Base-by-base conservation (phyloP, 805 yeast species). In the Starmerella floris region DNA sequence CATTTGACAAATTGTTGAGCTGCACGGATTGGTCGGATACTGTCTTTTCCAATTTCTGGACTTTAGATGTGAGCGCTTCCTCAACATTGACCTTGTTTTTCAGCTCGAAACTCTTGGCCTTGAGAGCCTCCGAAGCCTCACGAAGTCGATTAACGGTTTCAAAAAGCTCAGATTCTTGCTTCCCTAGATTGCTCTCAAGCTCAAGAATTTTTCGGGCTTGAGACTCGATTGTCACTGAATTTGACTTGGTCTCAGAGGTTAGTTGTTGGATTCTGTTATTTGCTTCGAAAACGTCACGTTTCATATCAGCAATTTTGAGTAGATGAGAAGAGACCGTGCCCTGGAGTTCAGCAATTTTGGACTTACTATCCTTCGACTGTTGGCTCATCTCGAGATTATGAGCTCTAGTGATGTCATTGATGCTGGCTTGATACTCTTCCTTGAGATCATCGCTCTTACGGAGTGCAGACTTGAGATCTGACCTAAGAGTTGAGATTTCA, bases 11-110 rank as follows among this genome's bases (percentile, higher is more conserved):
- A 6, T 32, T 35, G 6, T 23, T 17, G 3, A 42, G 36, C 16
- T 25, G 23, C 9, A 37, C 22, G 3, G 45, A 26, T 26, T 37
- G 41, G 21, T 38, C 25, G n/a, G 41, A 13, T 5, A 28, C 23
- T 3, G 39, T 23, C 15, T 38, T 30, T 19, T 27, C 35, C 4
- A 33, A 17, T n/a, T 15, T 3, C 19, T 33, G 27, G 25, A 37
- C 22, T 23, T 41, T 36, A 5, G 31, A 33, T 10, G 27, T 8
- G 16, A 41, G 37, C 2, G 37, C 41, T 15, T 36, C 44, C 21
- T 41, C 41, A 8, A 34, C 25, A 11, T 31, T 20, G 22, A 5
- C 5, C 15, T 19, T 16, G 22, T 31, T 17, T 19, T 31, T 11
- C 16, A 31, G 22, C 16, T 31, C 34, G 15, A 16, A 31, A 31